A percentile compares a stretch with the other conserved stretches of the same genome.
These are phyloP conservation scores for Fusarium sarcochroum DNA, from an alignment of 2,329 filamentous ascomycete genomes.

Conservation along the genomic window DNA sequence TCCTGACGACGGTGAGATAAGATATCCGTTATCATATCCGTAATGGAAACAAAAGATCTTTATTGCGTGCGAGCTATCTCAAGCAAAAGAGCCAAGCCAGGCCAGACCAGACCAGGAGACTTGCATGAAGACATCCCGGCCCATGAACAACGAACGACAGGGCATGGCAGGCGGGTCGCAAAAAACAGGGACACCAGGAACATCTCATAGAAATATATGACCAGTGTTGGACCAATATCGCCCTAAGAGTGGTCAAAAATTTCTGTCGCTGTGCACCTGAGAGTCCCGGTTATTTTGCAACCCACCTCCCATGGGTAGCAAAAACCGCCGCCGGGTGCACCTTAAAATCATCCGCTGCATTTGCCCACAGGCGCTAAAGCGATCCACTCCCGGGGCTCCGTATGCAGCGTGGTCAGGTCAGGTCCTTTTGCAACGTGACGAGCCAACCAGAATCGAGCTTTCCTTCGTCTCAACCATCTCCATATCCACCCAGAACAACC, in stretches of 20 bases:
- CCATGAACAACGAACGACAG: too few species aligned
- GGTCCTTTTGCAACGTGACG: conserved; percentile 45
- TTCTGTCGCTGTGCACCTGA: too few species aligned
- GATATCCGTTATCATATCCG: conserved; percentile 43
- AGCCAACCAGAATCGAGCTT: conserved; percentile 19
- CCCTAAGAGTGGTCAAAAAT: too few species aligned
- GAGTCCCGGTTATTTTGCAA: too few species aligned
- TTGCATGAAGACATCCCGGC: conserved; percentile 19
- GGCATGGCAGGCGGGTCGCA: too few species aligned
- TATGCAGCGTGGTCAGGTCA: conserved; percentile 37
- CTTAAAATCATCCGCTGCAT: conserved; percentile 50
- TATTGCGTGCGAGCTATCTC: conserved; percentile 42
- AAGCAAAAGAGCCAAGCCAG: conserved; percentile 37
- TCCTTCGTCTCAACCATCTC: conserved; percentile 23
- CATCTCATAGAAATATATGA: too few species aligned
- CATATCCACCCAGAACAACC: conserved; percentile 35
- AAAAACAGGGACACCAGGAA: too few species aligned
- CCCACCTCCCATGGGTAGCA: conserved; percentile 35
- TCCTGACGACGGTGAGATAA: conserved; percentile 43
- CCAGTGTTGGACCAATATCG: too few species aligned
- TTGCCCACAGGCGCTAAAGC: conserved; percentile 45
- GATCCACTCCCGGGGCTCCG: conserved; percentile 47
- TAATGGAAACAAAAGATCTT: conserved; percentile 46
- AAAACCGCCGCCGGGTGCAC: conserved; percentile 49
- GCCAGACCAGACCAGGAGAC: conserved; percentile 24